Conservation (phyloP, 257 asterid genomes). For the Knoxia roxburghii region DNA sequence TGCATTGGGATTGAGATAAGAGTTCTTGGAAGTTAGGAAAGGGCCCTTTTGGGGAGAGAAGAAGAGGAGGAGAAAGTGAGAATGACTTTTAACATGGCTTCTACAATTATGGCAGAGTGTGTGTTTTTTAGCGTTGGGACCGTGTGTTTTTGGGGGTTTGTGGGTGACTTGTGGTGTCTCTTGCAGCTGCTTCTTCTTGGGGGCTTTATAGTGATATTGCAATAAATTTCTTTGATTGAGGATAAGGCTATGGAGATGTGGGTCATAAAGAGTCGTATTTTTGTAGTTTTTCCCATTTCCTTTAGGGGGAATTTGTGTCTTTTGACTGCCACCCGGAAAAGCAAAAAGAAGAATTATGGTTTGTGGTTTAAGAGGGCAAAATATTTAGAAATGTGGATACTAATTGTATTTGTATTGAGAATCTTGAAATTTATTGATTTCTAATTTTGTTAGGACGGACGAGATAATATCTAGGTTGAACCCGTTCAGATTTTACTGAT, state of each 20-base stretch:
- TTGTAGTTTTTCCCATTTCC: background rate
- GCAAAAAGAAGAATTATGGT: background rate
- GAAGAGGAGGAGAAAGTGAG: background rate
- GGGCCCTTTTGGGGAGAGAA: background rate
- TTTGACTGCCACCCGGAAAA: too few relatives aligned
- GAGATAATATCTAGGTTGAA: background rate
- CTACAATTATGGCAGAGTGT: conserved; percentile 10
- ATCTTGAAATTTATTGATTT: background rate
- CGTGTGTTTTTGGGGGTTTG: conserved; percentile 1
- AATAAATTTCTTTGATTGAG: conserved; percentile 4
- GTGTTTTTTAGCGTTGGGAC: conserved; percentile 16
- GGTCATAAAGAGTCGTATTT: background rate
- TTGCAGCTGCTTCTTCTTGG: background rate
- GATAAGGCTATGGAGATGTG: conserved; percentile 16
- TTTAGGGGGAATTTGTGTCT: background rate
- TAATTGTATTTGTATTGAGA: background rate
- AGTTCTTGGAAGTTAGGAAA: conserved; percentile 9
- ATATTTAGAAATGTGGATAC: background rate
- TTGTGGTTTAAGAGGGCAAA: conserved; percentile 4
- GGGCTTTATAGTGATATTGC: conserved; percentile 5
- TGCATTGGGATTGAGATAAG: conserved; percentile 21
- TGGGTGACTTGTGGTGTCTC: conserved; percentile 13
- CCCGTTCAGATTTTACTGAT: background rate
- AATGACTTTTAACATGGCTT: conserved; percentile 4
- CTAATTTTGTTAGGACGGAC: background rate